phyloP scores from a whole-genome alignment of 768 basidiomycete genomes.

The Cytidiella melzeri region DNA sequence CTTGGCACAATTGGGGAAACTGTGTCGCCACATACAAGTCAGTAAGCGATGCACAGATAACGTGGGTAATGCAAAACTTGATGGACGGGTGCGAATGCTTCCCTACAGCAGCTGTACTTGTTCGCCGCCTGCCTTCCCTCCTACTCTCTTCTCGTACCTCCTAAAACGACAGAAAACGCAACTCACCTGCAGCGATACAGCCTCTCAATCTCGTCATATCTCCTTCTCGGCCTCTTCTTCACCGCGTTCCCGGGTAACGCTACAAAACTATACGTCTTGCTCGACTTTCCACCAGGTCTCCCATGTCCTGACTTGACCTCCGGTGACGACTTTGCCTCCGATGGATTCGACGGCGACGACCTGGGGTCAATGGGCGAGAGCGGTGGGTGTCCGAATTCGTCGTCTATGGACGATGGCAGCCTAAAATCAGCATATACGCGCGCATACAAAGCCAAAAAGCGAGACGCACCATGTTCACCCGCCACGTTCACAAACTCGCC shows the following conservation, averaged over 20 bases:
- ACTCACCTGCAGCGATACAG: slow-evolving; percentile 79
- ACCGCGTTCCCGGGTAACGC: slow-evolving; percentile 75
- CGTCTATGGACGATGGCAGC: neutral
- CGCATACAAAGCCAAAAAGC: neutral
- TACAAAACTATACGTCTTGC: slow-evolving; percentile 79
- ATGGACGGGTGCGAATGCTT: too few species aligned
- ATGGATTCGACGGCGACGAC: neutral
- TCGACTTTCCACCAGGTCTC: slow-evolving; percentile 20
- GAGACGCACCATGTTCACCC: neutral
- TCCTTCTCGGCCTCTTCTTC: slow-evolving; percentile 76
- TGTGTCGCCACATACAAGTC: too few species aligned
- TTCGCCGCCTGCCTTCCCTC: too few species aligned
- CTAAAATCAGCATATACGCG: slow-evolving; percentile 1
- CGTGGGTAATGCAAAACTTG: too few species aligned
- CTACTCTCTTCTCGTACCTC: too few species aligned
- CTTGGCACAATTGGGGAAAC: slow-evolving; percentile 50
- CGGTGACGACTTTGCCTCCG: neutral
- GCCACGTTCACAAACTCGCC: neutral
- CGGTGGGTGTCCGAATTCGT: neutral
- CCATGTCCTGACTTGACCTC: neutral
- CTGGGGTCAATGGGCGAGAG: neutral
- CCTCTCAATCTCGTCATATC: slow-evolving; percentile 94
- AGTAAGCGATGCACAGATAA: too few species aligned
- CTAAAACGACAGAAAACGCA: neutral
- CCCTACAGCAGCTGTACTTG: too few species aligned